phyloP scores from a whole-genome alignment of 1,284 basidiomycete species.

The Sanghuangporus weigelae region DNA sequence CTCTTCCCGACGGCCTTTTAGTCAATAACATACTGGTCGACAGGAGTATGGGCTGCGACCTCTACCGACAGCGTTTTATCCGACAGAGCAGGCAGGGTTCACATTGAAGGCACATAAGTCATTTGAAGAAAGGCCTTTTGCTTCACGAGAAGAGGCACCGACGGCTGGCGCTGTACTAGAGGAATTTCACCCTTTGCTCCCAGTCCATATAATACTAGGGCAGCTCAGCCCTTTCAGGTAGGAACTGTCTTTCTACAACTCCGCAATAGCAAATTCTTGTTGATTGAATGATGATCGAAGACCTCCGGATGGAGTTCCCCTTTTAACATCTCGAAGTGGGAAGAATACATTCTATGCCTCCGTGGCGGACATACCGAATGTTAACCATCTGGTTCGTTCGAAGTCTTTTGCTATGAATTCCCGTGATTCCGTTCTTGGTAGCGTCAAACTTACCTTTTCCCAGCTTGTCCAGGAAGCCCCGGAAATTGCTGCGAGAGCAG shows the following conservation, averaged over 20 bases:
- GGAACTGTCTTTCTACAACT: neutral
- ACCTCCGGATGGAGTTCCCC: constrained; percentile 33
- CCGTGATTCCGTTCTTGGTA: too few species aligned
- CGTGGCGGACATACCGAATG: constrained; percentile 22
- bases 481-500: neutral
- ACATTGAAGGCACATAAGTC: constrained; percentile 7
- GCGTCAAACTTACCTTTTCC: too few species aligned
- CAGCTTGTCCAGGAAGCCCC: neutral
- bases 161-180: neutral
- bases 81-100: neutral
- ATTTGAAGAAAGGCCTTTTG: neutral
- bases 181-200: neutral
- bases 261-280: neutral
- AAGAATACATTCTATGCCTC: constrained; percentile 34
- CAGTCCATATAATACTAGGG: constrained; percentile 7
- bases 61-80: constrained; percentile 13
- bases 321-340: constrained; percentile 31
- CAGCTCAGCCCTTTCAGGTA: constrained; percentile 7
- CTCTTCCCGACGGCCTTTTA: neutral
- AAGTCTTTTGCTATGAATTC: neutral
- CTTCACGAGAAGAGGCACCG: neutral
- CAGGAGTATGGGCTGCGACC: constrained; percentile 8
- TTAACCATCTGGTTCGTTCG: constrained; percentile 30
- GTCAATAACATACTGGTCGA: neutral
- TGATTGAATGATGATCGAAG: constrained; percentile 25